Conservation (phyloP, 2,329 filamentous ascomycete species). For the Trichoderma lentiforme region DNA sequence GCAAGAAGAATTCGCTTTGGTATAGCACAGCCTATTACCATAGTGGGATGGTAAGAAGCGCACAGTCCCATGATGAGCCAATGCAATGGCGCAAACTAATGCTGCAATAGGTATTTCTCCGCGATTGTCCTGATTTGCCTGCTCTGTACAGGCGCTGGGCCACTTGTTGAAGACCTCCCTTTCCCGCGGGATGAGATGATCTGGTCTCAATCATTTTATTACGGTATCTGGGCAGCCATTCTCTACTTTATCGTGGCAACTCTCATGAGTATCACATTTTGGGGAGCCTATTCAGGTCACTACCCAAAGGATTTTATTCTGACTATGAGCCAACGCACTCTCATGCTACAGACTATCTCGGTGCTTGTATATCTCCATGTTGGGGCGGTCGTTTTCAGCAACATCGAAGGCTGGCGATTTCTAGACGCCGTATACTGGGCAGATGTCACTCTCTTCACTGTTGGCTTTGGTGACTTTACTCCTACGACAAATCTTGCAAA, state of each 20-base stretch:
- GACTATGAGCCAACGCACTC: slow-evolving; percentile 75
- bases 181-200: slow-evolving; percentile 45
- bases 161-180: slow-evolving; percentile 22
- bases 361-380: slow-evolving; percentile 78
- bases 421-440: slow-evolving; percentile 78
- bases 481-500: slow-evolving; percentile 54
- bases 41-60: slow-evolving; percentile 66
- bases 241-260: slow-evolving; percentile 78
- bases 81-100: background rate
- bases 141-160: background rate
- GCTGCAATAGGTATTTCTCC: slow-evolving; percentile 43
- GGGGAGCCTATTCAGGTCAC: slow-evolving; percentile 65
- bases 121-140: slow-evolving; percentile 65
- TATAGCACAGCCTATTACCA: slow-evolving; percentile 78
- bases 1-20: slow-evolving; percentile 74
- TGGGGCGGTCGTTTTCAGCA: slow-evolving; percentile 72
- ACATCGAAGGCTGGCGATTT: slow-evolving; percentile 70
- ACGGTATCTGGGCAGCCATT: slow-evolving; percentile 73
- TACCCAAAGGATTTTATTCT: slow-evolving; percentile 78
- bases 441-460: slow-evolving; percentile 65
- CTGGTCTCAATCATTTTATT: slow-evolving; percentile 82
- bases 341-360: slow-evolving; percentile 87
- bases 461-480: slow-evolving; percentile 59
- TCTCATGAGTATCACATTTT: slow-evolving; percentile 74
- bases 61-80: background rate